These are phyloP conservation scores for Petunia secreta DNA, from an alignment of 257 asterid species.

Conservation along the genomic window DNA sequence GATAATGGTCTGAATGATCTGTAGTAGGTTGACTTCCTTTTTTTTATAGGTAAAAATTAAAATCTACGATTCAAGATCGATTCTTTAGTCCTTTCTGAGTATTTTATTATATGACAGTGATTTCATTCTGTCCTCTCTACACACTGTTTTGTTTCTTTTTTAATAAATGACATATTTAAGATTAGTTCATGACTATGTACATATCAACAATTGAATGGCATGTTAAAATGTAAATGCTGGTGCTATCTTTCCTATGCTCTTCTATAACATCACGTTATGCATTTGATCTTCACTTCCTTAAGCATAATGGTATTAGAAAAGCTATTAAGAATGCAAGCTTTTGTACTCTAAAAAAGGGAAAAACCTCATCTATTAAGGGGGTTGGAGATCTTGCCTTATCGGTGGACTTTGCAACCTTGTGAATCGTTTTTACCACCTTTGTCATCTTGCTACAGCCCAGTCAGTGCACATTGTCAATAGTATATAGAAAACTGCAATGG, in stretches of 20 bases:
- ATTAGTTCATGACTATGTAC: background rate
- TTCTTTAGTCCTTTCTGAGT: conserved; percentile 8
- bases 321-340: background rate
- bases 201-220: background rate
- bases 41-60: background rate
- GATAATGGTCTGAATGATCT: background rate
- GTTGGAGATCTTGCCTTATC: background rate
- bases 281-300: background rate
- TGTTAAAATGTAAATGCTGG: background rate
- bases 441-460: background rate
- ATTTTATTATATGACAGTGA: conserved; percentile 10
- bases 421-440: conserved; percentile 13
- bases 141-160: background rate
- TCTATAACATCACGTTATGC: background rate
- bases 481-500: background rate
- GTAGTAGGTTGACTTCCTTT: background rate
- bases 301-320: background rate
- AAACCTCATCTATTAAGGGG: background rate
- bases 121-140: background rate
- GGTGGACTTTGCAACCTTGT: background rate
- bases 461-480: background rate
- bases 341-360: background rate
- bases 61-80: background rate
- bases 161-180: conserved; percentile 6
- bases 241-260: background rate